Conservation (phyloP, 2,329 filamentous ascomycete species). For the Annulohypoxylon truncatum region DNA sequence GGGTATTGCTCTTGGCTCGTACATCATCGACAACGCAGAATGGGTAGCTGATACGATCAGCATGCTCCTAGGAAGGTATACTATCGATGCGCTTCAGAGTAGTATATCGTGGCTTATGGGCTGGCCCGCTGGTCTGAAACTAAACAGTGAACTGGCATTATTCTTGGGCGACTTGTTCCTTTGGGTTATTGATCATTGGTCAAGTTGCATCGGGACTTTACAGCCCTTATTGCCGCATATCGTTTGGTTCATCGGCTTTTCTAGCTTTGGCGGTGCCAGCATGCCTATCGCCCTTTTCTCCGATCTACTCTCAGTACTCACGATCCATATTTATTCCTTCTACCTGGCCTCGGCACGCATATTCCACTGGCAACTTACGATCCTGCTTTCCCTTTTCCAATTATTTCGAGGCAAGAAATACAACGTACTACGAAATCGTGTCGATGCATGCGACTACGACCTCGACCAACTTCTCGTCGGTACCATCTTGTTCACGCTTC, state of each 20-base stretch:
- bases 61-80: conserved; percentile 80
- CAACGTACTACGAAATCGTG: conserved; percentile 95
- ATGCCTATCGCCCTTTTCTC: conserved; percentile 98
- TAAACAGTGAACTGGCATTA: conserved; percentile 92
- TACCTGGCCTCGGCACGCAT: conserved; percentile 97
- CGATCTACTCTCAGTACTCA: conserved; percentile 89
- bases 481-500: conserved; percentile 93
- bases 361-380: conserved; percentile 98
- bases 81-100: conserved; percentile 85
- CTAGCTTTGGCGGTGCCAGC: conserved; percentile 93
- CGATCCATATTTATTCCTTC: conserved; percentile 97
- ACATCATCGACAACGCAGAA: conserved; percentile 93
- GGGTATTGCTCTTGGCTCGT: conserved; percentile 93
- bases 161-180: conserved; percentile 96
- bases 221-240: conserved; percentile 85
- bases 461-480: conserved; percentile 95
- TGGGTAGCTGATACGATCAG: conserved; percentile 87
- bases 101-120: conserved; percentile 97
- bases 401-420: conserved; percentile 98
- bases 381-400: conserved; percentile 97
- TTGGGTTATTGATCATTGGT: conserved; percentile 99
- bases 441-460: conserved; percentile 98
- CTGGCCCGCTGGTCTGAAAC: conserved; percentile 92
- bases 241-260: conserved; percentile 93
- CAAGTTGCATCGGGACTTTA: conserved; percentile 81